Base-by-base conservation (phyloP, 1,139 yeast genomes). In the Geotrichum reessii region DNA sequence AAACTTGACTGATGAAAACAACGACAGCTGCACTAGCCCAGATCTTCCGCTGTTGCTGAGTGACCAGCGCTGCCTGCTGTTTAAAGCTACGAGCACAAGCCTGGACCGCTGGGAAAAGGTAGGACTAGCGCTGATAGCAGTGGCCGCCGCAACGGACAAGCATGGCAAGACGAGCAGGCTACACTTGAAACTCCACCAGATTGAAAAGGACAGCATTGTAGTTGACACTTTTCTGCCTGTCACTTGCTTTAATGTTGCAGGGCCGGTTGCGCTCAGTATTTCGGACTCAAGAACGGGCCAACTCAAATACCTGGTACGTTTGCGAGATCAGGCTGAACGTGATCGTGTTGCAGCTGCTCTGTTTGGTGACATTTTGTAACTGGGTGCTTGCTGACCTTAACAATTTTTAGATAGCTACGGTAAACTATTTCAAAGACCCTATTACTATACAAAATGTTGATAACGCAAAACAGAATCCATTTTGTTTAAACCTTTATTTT, bases 51-150 rank as follows among this genome's bases (percentile, higher is more conserved):
- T 67, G 22, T 60, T 67, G 49, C 56, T 67, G 47, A 64, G 65
- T 49, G 64, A 67, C 49, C 61, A 67, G 40, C 60, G 68, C 22
- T 67, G 69, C 63, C 61, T 63, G 52, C 58, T 67, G 50, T 65
- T 63, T 51, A 60, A 60, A 12, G 57, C 57, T 31, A 68, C 61
- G 40, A 40, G 40, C 24, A 14, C 19, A 14, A 48, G 50, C 37
- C 60, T 56, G 6, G 46, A 17, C n/a, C 50, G 50, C 27, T 65
- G 66, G 71, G 63, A 52, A 33, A 60, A 55, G 14, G 56, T 59
- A 14, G 66, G 65, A 9, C 51, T 63, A 28, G 64, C 64, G 25
- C 59, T 64, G 48, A 47, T 67, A 64, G 59, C 57, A 60, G 66
- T 24, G 64, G 65, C 40, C 61, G 65, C 28, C 19, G 47, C 50